These are phyloP conservation scores for Tulasnella sp. DNA, from an alignment of 768 basidiomycete genomes.

Conservation along the genomic window DNA sequence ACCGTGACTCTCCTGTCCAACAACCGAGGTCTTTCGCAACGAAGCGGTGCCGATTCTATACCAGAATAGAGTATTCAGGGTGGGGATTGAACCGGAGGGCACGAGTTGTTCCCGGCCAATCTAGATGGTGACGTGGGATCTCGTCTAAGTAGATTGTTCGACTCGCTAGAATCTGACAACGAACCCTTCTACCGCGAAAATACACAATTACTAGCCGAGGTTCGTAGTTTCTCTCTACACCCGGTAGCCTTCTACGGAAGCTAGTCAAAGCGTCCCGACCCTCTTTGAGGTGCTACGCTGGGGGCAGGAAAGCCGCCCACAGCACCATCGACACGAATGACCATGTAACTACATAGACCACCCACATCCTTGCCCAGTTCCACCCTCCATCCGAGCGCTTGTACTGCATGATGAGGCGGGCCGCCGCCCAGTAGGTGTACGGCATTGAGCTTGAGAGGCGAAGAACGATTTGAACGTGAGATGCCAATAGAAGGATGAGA, in stretches of 20 bases:
- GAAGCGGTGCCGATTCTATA: background rate
- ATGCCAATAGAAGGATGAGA: conserved; percentile 65
- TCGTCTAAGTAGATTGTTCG: background rate
- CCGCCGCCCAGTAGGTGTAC: conserved; percentile 80
- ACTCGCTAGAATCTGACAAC: background rate
- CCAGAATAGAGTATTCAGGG: background rate
- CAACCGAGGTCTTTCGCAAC: background rate
- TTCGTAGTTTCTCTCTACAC: background rate
- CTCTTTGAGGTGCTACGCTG: conserved; percentile 54
- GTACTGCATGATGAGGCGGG: conserved; percentile 54
- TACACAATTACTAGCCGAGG: background rate
- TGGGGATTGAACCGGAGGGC: background rate
- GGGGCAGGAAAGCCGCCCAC: conserved; percentile 85
- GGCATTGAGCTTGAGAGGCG: conserved; percentile 75
- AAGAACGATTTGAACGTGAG: conserved; percentile 84
- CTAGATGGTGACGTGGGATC: background rate
- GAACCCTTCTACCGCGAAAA: background rate
- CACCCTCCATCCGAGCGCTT: conserved; percentile 35
- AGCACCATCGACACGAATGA: conserved; percentile 62
- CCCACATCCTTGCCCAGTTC: conserved; percentile 56
- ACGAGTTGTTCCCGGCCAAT: background rate
- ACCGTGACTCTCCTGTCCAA: background rate
- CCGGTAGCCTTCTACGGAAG: background rate
- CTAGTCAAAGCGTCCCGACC: background rate
- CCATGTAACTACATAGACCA: conserved; percentile 78